phyloP scores from a whole-genome alignment of 441 rosid genomes.

The Gossypium davidsonii region DNA sequence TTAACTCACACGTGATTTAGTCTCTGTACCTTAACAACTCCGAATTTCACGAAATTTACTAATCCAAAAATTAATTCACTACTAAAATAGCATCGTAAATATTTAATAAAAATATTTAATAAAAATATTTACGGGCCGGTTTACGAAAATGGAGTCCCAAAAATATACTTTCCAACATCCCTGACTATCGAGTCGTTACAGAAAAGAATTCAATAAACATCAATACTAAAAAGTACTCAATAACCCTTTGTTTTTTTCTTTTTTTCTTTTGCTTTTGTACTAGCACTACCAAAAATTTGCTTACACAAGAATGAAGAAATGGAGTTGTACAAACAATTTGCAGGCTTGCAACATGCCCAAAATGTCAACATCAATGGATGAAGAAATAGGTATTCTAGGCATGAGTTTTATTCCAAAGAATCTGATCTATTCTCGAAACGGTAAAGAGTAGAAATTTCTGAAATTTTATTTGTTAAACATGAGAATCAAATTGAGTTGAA shows the following conservation, averaged over 20 bases:
- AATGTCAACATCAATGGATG: conserved; percentile 5
- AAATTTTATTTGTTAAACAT: conserved; percentile 1
- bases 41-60: too few relatives aligned
- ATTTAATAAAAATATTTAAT: too few relatives aligned
- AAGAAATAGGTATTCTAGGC: conserved; percentile 30
- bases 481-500: neutral
- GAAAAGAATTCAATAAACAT: neutral
- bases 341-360: conserved; percentile 11
- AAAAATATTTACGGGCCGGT: too few relatives aligned
- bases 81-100: too few relatives aligned
- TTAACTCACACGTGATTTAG: too few relatives aligned
- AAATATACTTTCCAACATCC: too few relatives aligned
- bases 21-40: too few relatives aligned
- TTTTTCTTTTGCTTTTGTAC: neutral
- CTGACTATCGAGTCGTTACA: neutral
- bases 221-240: neutral
- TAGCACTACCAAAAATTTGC: conserved; percentile 57
- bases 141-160: too few relatives aligned
- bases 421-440: conserved; percentile 30
- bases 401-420: conserved; percentile 47
- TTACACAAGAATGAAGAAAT: conserved; percentile 80
- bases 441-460: conserved; percentile 19
- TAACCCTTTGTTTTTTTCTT: neutral
- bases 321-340: conserved; percentile 70
- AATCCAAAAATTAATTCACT: too few relatives aligned